Conservation (phyloP, 2,329 filamentous ascomycete species). For the Phoma sp. region DNA sequence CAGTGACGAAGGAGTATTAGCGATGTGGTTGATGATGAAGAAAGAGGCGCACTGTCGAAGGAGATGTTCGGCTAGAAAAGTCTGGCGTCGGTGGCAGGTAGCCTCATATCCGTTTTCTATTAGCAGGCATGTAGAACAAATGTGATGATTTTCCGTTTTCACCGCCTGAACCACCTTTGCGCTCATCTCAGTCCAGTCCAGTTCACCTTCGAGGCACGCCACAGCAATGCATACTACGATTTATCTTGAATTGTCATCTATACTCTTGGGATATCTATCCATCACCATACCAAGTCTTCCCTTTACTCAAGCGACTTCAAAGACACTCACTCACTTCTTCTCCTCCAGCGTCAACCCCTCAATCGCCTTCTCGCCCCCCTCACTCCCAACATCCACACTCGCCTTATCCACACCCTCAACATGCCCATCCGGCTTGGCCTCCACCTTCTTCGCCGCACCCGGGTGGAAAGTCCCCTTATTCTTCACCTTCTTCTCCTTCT, state of each 20-base stretch:
- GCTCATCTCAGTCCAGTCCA: no score
- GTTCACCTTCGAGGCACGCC: no score
- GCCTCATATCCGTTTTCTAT: slow-evolving; percentile 11
- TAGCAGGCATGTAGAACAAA: slow-evolving; percentile 33
- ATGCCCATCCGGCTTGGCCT: slow-evolving; percentile 56
- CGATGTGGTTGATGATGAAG: not conserved
- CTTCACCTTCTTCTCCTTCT: slow-evolving; percentile 77
- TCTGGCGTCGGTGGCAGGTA: slow-evolving; percentile 7
- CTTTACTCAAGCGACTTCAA: no score
- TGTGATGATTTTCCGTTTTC: not conserved
- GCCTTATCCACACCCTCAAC: slow-evolving; percentile 54
- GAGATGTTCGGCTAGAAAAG: not conserved
- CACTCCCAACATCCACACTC: slow-evolving; percentile 52
- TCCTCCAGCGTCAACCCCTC: slow-evolving; percentile 43
- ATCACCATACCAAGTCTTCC: no score
- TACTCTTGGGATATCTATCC: no score
- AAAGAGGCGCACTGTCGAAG: not conserved
- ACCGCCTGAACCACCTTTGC: no score
- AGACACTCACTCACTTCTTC: slow-evolving; percentile 27
- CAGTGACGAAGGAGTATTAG: no score
- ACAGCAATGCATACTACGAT: no score
- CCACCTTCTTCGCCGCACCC: slow-evolving; percentile 38
- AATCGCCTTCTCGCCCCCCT: slow-evolving; percentile 43
- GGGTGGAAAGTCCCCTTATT: slow-evolving; percentile 74
- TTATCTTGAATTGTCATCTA: no score